These are phyloP conservation scores for Saccharomyces hybrid DNA, from an alignment of 1,139 yeast species.

Conservation along the genomic window DNA sequence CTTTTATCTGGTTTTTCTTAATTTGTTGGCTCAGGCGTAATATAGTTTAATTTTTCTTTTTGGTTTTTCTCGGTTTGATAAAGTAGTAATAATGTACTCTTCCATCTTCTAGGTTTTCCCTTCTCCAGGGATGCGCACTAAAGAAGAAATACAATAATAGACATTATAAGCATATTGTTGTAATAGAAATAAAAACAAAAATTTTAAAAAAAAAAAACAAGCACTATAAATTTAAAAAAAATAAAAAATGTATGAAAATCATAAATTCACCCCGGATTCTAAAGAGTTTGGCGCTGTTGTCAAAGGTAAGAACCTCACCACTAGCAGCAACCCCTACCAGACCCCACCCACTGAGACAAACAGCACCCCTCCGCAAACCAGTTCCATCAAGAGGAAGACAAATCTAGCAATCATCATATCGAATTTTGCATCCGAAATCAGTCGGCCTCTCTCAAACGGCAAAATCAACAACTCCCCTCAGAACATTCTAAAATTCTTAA, in stretches of 20 bases:
- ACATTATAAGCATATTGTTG: background rate
- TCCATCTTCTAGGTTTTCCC: background rate
- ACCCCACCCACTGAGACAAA: constrained; percentile 21
- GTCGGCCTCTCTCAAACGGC: background rate
- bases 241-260: background rate
- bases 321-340: constrained; percentile 13
- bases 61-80: background rate
- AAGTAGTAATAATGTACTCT: background rate
- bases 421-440: background rate
- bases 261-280: background rate
- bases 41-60: background rate
- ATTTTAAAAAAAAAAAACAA: background rate
- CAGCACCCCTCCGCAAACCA: background rate
- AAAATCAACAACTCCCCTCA: constrained; percentile 8
- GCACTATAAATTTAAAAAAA: background rate
- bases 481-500: constrained; percentile 17
- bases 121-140: background rate
- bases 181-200: background rate
- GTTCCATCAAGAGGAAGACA: background rate
- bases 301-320: background rate
- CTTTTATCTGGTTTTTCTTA: background rate
- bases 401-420: background rate
- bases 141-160: background rate
- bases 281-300: background rate
- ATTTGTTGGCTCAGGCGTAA: too few relatives aligned